Evolutionary conservation across 352 stramenopile species (phyloP).

Genomic region (Phytopythium sindhum): DNA sequence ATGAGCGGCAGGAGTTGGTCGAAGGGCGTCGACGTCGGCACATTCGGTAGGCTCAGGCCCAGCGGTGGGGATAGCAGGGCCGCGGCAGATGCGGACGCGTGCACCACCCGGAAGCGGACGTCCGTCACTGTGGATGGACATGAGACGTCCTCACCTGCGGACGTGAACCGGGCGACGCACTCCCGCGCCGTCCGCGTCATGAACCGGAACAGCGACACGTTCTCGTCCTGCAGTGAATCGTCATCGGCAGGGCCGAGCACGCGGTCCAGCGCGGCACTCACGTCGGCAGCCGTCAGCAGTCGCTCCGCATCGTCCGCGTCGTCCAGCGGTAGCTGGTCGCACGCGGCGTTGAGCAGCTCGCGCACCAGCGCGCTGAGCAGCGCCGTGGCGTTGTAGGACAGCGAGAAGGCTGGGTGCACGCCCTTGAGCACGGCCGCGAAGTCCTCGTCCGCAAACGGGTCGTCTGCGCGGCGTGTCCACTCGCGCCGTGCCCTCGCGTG

Average conservation of each 20-base stretch:
- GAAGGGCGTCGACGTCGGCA: slow-evolving; percentile 32
- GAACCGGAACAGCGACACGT: slow-evolving; percentile 10
- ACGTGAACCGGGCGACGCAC: slow-evolving; percentile 15
- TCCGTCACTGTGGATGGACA: background rate
- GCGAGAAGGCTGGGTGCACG: slow-evolving; percentile 54
- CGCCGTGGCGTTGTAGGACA: slow-evolving; percentile 48
- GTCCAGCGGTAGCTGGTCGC: slow-evolving; percentile 1
- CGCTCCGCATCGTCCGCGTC: slow-evolving; percentile 1
- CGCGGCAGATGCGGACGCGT: background rate
- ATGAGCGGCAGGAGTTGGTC: slow-evolving; percentile 31
- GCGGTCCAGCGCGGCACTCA: slow-evolving; percentile 9
- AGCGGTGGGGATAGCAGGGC: background rate
- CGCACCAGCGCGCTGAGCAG: slow-evolving; percentile 48
- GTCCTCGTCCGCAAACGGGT: slow-evolving; percentile 57
- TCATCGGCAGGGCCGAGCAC: slow-evolving; percentile 10
- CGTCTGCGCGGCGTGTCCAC: slow-evolving; percentile 56
- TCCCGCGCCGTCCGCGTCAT: slow-evolving; percentile 13
- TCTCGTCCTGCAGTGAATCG: background rate
- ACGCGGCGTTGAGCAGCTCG: slow-evolving; percentile 50
- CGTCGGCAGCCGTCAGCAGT: slow-evolving; percentile 5
- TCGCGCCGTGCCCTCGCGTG: slow-evolving; percentile 46
- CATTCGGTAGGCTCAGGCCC: slow-evolving; percentile 18
- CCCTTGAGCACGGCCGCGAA: slow-evolving; percentile 61
- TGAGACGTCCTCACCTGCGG: background rate
- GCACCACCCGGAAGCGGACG: slow-evolving; percentile 3